Evolutionary conservation across 176 grass and related monocot species (phyloP), one percentile per base, ranked within the genome.

Genomic region (Lolium rigidum): DNA sequence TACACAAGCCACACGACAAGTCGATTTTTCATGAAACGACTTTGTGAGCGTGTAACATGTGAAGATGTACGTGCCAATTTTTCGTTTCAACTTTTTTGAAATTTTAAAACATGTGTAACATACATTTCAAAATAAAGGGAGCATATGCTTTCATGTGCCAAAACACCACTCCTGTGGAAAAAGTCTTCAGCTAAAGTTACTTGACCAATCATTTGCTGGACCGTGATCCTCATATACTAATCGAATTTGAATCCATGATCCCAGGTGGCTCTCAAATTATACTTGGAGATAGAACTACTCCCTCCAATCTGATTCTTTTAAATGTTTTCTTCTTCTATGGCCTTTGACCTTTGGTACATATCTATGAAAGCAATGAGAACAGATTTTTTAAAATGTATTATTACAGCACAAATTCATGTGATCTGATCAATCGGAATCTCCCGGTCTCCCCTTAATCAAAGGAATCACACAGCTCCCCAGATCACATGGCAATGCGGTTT

Each of bases 181-280:
- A 35, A 47, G 2, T 58, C 54, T 78, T 58, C 75, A 78, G 74
- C 28, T n/a, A 56, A 77, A 17, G 25, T 55, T 31, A 76, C 22
- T 37, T 20, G 26, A 76, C 74, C 10, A 76, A 52, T 10, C 13
- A 58, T 39, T 78, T 21, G 10, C 35, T 5, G 10, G 9, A 57
- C 5, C 59, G 10, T 41, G 76, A 59, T 39, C 15, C 46, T 54
- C 9, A 3, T 77, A 77, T 35, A 35, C 20, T 48, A 5, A 39
- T 2, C 28, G 37, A 78, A 55, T 55, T 76, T 20, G 74, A 54
- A 76, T 9, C 0, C 15, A 54, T 54, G 48, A 5, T 0, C 24
- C 72, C 15, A 18, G 8, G 24, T 52, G 25, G 13, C 24, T 75
- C 22, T 52, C 24, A 17, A 28, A 52, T 18, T 31, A 52, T 31